Conservation (phyloP, 2,329 filamentous ascomycete genomes). For the Aureobasidium melanogenum region DNA sequence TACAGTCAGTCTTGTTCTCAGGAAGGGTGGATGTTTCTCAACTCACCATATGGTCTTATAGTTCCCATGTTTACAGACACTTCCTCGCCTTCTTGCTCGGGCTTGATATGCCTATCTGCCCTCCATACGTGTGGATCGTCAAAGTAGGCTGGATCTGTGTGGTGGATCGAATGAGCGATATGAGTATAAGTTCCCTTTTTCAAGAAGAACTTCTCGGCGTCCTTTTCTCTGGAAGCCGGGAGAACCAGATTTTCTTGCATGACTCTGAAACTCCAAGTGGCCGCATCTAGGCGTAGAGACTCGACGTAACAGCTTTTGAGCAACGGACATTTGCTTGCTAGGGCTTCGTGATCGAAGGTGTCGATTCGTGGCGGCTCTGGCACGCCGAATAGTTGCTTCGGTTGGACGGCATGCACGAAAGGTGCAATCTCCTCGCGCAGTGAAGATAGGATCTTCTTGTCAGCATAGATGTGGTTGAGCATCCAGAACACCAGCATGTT, state of each 20-base stretch:
- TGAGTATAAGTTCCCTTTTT: conserved; percentile 29
- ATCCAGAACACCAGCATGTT: conserved; percentile 38
- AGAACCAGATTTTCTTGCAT: conserved; percentile 28
- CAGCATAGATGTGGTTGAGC: conserved; percentile 27
- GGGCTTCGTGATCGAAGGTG: conserved; percentile 25
- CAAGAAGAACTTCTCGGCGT: conserved; percentile 22
- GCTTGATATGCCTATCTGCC: conserved; percentile 26
- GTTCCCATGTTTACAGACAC: conserved; percentile 32
- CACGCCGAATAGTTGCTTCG: conserved; percentile 24
- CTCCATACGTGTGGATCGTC: conserved; percentile 24
- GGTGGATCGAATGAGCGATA: conserved; percentile 29
- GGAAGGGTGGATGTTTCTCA: not conserved
- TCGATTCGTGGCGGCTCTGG: conserved; percentile 24
- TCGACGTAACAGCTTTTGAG: conserved; percentile 32
- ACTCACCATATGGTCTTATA: conserved; percentile 37
- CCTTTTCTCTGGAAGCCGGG: conserved; percentile 25
- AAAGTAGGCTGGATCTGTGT: conserved; percentile 28
- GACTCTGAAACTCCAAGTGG: conserved; percentile 27
- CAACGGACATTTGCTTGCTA: conserved; percentile 26
- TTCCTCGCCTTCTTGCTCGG: conserved; percentile 18
- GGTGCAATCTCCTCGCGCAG: conserved; percentile 28
- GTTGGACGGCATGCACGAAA: conserved; percentile 22
- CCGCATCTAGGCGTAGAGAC: conserved; percentile 27
- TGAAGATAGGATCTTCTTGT: conserved; percentile 22
- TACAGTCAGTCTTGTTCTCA: not conserved